These are phyloP conservation scores for Penicillium palitans DNA, from an alignment of 2,329 filamentous ascomycete species.

Conservation along the genomic window DNA sequence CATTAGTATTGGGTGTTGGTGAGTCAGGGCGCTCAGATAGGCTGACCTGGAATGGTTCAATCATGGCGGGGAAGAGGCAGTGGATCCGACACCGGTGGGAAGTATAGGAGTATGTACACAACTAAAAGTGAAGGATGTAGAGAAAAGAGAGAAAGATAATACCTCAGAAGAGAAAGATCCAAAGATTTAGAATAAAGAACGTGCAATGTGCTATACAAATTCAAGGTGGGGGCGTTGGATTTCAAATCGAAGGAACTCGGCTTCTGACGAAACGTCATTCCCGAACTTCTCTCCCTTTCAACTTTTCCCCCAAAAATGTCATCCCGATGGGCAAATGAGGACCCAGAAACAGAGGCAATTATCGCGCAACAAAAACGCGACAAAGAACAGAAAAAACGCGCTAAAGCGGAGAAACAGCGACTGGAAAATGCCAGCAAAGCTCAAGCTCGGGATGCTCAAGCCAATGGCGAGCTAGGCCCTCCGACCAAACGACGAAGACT, in stretches of 20 bases:
- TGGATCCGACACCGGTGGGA: constrained; percentile 12
- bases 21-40: constrained; percentile 1
- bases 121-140: neutral
- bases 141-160: constrained; percentile 2
- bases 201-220: constrained; percentile 4
- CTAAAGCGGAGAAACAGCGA: constrained; percentile 78
- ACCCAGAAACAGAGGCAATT: constrained; percentile 74
- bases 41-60: constrained; percentile 50
- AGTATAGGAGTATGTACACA: neutral
- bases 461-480: constrained; percentile 37
- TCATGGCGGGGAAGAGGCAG: constrained; percentile 34
- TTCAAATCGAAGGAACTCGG: constrained; percentile 36
- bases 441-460: constrained; percentile 31
- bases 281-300: constrained; percentile 9
- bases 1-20: constrained; percentile 19
- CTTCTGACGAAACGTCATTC: constrained; percentile 28
- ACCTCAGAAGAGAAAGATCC: neutral
- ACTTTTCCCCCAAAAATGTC: constrained; percentile 50
- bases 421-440: constrained; percentile 55
- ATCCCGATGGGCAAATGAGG: constrained; percentile 86
- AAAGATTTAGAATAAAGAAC: neutral
- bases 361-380: constrained; percentile 69
- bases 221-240: constrained; percentile 29
- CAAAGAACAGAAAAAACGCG: constrained; percentile 84
- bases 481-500: constrained; percentile 64